phyloP scores from a whole-genome alignment of 768 basidiomycete species.

The Tricholoma sp. region DNA sequence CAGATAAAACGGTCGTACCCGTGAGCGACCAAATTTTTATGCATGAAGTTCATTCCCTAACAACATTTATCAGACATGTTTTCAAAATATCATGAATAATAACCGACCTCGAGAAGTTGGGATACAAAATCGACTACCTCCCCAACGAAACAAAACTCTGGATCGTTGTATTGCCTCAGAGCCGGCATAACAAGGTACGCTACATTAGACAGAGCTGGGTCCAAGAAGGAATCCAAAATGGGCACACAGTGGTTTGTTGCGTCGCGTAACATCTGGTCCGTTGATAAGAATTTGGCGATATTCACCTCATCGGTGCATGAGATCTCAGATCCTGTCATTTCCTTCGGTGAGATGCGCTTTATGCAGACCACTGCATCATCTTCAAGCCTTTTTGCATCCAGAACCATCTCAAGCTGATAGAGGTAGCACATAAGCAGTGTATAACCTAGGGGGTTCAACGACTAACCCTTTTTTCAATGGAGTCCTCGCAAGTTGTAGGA shows the following conservation, averaged over 20 bases:
- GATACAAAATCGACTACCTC: conserved; percentile 28
- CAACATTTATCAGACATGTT: not conserved
- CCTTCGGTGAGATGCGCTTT: conserved; percentile 6
- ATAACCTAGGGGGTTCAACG: not conserved
- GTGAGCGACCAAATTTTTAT: conserved; percentile 26
- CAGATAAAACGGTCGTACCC: conserved; percentile 13
- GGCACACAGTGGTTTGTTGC: no score
- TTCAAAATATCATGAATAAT: not conserved
- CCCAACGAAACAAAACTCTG: conserved; percentile 21
- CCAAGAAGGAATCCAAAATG: not conserved
- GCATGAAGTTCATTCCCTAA: conserved; percentile 27
- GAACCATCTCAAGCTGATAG: conserved; percentile 1
- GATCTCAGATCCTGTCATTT: not conserved
- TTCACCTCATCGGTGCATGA: conserved; percentile 1
- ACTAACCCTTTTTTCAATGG: not conserved
- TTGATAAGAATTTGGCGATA: conserved; percentile 8
- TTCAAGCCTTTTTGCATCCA: conserved; percentile 6
- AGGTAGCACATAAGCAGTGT: not conserved
- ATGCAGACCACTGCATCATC: conserved; percentile 5
- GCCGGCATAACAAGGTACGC: conserved; percentile 29
- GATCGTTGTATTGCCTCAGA: conserved; percentile 30
- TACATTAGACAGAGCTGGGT: conserved; percentile 10
- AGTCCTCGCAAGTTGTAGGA: conserved; percentile 3
- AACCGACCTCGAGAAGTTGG: conserved; percentile 16
- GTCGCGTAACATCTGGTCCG: conserved; percentile 3